These are phyloP conservation scores for Corymbia citriodora DNA, from an alignment of 441 rosid species.

Conservation along the genomic window DNA sequence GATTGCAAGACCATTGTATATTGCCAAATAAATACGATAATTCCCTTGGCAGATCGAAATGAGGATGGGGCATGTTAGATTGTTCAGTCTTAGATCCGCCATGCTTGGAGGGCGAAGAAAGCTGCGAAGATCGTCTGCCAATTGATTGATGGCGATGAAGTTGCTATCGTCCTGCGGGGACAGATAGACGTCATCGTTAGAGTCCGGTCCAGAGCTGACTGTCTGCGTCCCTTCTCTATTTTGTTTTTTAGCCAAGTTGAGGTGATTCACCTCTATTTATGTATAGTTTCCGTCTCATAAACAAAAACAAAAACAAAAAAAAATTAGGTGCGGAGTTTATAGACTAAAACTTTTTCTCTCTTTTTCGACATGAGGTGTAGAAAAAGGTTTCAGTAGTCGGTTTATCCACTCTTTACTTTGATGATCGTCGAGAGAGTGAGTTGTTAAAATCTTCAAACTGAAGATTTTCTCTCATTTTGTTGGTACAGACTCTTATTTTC, in stretches of 20 bases:
- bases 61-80: neutral
- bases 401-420: neutral
- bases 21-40: neutral
- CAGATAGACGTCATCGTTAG: neutral
- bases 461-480: neutral
- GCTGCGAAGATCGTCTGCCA: neutral
- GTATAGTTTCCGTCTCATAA: neutral
- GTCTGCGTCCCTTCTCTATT: neutral
- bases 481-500: neutral
- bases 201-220: neutral
- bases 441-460: neutral
- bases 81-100: neutral
- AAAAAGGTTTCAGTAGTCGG: neutral
- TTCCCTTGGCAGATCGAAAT: neutral
- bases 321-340: neutral
- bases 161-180: neutral
- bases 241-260: neutral
- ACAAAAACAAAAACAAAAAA: no score
- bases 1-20: neutral
- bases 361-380: neutral
- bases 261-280: neutral
- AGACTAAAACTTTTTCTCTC: neutral
- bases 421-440: neutral
- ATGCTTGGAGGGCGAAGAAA: neutral
- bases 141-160: neutral